phyloP scores from a whole-genome alignment of 441 rosid species.

The Hura crepitans region DNA sequence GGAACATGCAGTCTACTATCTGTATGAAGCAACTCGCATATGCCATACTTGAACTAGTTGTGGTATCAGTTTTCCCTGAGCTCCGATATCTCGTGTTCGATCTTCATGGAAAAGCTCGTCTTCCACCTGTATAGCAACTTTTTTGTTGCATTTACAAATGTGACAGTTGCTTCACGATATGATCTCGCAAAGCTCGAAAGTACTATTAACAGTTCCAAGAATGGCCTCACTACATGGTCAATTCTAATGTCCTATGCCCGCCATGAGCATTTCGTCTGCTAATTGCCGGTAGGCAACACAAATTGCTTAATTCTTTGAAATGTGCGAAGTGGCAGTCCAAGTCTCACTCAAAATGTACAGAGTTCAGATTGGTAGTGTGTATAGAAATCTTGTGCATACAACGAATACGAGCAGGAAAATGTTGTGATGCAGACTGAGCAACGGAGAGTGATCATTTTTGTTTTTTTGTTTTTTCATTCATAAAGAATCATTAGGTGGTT shows the following conservation, averaged over 20 bases:
- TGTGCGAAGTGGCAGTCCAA: not conserved
- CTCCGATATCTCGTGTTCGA: slow-evolving; percentile 55
- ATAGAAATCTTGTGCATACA: not conserved
- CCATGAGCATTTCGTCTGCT: not conserved
- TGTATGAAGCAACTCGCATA: slow-evolving; percentile 84
- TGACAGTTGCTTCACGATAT: not conserved
- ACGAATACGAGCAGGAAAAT: not conserved
- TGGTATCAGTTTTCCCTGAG: slow-evolving; percentile 77
- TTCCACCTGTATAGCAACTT: slow-evolving; percentile 24
- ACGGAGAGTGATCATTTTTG: not conserved
- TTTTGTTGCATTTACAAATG: not conserved
- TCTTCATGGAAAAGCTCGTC: slow-evolving; percentile 42
- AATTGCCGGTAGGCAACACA: not conserved
- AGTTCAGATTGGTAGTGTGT: not conserved
- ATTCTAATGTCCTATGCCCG: not conserved
- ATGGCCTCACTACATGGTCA: not conserved
- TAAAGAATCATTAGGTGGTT: not conserved
- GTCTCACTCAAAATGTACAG: slow-evolving; percentile 6
- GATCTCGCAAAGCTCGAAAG: not conserved
- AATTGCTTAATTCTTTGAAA: not conserved
- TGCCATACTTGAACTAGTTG: slow-evolving; percentile 55
- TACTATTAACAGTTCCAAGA: not conserved
- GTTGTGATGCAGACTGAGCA: slow-evolving; percentile 4
- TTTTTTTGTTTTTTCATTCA: slow-evolving; percentile 15
- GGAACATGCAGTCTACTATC: slow-evolving; percentile 55